Conservation (phyloP, 176 grass and related monocot species). For the Hordeum vulgare region DNA sequence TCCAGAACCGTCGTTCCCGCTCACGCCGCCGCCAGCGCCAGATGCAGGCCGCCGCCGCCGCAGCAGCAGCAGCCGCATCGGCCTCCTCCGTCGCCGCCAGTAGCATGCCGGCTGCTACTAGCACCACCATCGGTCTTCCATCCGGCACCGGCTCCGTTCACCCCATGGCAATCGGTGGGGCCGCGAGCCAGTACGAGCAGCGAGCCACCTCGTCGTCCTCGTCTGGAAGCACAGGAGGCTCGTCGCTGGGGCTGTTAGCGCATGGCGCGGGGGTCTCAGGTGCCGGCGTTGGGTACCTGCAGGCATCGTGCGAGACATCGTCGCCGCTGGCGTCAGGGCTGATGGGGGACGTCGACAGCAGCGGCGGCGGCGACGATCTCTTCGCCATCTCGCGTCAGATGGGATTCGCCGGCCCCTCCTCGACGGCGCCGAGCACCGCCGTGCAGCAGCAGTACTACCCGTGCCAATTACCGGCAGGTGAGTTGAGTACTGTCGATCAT, state of each 20-base stretch:
- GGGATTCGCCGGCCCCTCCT: slow-evolving; percentile 39
- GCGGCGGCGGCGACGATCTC: slow-evolving; percentile 61
- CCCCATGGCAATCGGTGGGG: slow-evolving; percentile 28
- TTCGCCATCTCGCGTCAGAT: slow-evolving; percentile 94
- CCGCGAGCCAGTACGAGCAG: slow-evolving; percentile 40
- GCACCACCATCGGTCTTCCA: background rate
- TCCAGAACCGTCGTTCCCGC: slow-evolving; percentile 86
- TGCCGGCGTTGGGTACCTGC: slow-evolving; percentile 13
- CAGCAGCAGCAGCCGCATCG: background rate
- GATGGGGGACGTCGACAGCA: slow-evolving; percentile 32
- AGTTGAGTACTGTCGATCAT: slow-evolving; percentile 13
- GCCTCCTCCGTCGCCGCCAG: background rate
- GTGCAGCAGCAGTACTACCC: slow-evolving; percentile 33
- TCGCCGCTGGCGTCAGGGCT: slow-evolving; percentile 26
- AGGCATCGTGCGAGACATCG: slow-evolving; percentile 39
- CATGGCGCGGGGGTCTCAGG: background rate
- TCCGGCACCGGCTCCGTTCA: background rate
- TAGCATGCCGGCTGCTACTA: background rate
- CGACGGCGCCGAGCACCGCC: slow-evolving; percentile 15
- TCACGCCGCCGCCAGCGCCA: slow-evolving; percentile 88
- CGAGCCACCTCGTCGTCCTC: slow-evolving; percentile 39
- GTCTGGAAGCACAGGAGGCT: slow-evolving; percentile 36
- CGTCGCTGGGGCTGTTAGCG: slow-evolving; percentile 26
- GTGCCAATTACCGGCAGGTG: slow-evolving; percentile 38
- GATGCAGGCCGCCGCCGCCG: slow-evolving; percentile 58